Evolutionary conservation across 441 rosid species (phyloP).

Genomic region (Omphalea diandra): DNA sequence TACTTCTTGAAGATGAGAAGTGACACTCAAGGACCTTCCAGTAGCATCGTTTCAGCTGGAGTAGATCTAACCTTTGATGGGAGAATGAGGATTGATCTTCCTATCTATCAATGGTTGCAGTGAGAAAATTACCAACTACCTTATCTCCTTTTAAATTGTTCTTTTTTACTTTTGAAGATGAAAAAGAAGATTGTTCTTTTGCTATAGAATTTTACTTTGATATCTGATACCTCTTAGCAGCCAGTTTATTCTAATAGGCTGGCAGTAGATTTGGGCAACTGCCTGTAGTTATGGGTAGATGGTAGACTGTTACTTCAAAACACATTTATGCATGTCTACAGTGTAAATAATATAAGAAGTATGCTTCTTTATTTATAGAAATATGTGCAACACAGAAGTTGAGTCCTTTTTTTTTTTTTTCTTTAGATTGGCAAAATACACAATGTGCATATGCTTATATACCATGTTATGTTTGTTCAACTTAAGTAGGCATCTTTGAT

Average conservation of each 20-base stretch:
- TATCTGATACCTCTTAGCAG: neutral
- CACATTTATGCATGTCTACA: neutral
- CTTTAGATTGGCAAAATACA: neutral
- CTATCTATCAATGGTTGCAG: constrained; percentile 44
- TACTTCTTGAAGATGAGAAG: constrained; percentile 74
- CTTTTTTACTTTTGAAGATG: neutral
- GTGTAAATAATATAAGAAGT: constrained; percentile 5
- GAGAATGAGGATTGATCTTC: constrained; percentile 65
- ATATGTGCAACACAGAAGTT: neutral
- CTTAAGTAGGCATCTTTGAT: neutral
- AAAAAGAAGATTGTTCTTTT: neutral
- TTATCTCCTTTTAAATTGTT: neutral
- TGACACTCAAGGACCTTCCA: constrained; percentile 51
- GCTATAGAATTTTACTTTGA: neutral
- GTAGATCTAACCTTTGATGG: constrained; percentile 31
- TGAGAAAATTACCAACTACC: constrained; percentile 8
- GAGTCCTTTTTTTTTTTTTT: too few species aligned
- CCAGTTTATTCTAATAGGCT: too few species aligned
- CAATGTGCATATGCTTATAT: neutral
- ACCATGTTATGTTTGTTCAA: neutral
- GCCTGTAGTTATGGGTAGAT: too few species aligned
- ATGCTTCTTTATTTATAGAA: neutral
- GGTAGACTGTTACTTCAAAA: too few species aligned
- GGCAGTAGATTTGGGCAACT: too few species aligned
- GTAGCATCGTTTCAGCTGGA: constrained; percentile 43